Base-by-base conservation (phyloP, 2,329 filamentous ascomycete species). In the Cordyceps farinosa region DNA sequence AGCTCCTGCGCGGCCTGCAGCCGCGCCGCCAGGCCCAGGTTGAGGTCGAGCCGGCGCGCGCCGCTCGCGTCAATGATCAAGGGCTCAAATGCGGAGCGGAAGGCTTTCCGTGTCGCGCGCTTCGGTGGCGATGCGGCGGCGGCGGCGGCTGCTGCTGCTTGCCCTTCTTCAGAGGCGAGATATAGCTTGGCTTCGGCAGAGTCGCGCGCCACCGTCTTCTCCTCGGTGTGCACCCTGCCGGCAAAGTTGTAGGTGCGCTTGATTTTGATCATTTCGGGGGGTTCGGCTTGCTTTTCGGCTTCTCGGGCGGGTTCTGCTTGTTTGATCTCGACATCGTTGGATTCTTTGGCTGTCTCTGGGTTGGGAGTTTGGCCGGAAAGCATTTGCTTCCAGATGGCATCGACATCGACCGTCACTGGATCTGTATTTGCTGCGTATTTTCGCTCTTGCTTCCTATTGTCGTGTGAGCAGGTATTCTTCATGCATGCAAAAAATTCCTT, bases 231-330 rank as follows among this genome's bases (percentile, higher is more conserved):
- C 13, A 88, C 81, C 69, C 89, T 85, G 36, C 89, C 90, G 42
- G 89, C 90, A 68, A 92, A 92, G 69, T 88, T 89, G 75, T 90
- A 91, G 15, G 85, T 88, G 36, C 88, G 86, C 69, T 87, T 89
- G 65, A 92, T 88, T 65, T 82, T 83, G 68, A 91, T 80, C 76
- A 80, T 80, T 5, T 76, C 72, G 51, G 60, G 32, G 2, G 75
- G 67, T 5, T 72, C 54, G 1, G 74, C 73, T 59, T 56, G 60
- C 51, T 42, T 54, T 61, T 22, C 29, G 57, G 48, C n/a, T 34
- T 63, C 30, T 27, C 66, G 54, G 10, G 40, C 27, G 30, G 36
- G 56, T 30, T 69, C 63, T 22, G 2, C 29, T 2, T 53, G 47
- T 17, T 58, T 47, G 13, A 52, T 38, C 15, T 42, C 48, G 38